phyloP scores from a whole-genome alignment of 164 flowering plant genomes.

The Liriodendron chinense region DNA sequence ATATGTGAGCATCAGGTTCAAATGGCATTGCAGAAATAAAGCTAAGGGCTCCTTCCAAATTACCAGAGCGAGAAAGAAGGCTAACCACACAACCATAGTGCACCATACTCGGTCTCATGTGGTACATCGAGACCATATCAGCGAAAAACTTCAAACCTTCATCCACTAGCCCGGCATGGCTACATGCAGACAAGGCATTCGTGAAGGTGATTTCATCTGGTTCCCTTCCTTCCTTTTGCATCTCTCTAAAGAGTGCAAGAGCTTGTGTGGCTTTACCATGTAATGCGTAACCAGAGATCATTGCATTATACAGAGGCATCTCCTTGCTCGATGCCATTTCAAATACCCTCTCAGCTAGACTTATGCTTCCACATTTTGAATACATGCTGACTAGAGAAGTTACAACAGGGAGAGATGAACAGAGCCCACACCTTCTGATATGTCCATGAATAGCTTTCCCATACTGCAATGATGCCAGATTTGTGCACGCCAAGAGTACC shows the following conservation, averaged over 20 bases:
- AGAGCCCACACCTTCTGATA: conserved; percentile 27
- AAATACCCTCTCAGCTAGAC: conserved; percentile 43
- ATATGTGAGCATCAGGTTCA: conserved; percentile 46
- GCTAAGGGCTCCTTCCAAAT: conserved; percentile 40
- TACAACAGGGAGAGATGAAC: conserved; percentile 25
- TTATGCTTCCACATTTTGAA: conserved; percentile 63
- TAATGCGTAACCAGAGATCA: conserved; percentile 53
- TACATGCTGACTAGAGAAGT: conserved; percentile 65
- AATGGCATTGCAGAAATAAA: conserved; percentile 38
- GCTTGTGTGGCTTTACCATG: conserved; percentile 56
- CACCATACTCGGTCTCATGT: conserved; percentile 43
- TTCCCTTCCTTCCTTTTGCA: conserved; percentile 33
- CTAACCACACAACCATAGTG: conserved; percentile 59
- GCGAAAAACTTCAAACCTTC: conserved; percentile 50
- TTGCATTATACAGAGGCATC: conserved; percentile 53
- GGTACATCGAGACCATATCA: conserved; percentile 32
- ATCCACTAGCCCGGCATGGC: conserved; percentile 47
- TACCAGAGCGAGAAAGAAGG: conserved; percentile 51
- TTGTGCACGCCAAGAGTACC: conserved; percentile 48
- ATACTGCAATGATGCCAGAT: conserved; percentile 27
- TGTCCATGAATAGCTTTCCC: conserved; percentile 64
- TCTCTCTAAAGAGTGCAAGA: conserved; percentile 32
- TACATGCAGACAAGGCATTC: conserved; percentile 52
- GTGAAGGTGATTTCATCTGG: conserved; percentile 63
- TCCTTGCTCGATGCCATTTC: conserved; percentile 32